Evolutionary conservation across 768 basidiomycete species (phyloP).

Genomic region (Harrya chromipes): DNA sequence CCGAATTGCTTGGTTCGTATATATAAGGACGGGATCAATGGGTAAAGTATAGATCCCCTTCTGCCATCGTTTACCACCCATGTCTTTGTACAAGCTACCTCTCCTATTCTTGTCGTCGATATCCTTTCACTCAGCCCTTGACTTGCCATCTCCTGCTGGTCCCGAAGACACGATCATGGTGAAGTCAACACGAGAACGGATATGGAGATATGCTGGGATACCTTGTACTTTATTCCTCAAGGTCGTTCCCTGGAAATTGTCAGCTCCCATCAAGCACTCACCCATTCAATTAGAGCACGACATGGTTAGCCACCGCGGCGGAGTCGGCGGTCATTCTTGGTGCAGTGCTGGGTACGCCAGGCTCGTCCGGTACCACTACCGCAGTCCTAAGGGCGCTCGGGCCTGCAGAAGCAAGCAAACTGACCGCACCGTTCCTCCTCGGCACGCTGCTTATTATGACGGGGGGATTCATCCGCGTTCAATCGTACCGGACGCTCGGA

Average conservation of each 20-base stretch:
- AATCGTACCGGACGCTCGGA: slow-evolving; percentile 19
- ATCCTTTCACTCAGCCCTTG: slow-evolving; percentile 5
- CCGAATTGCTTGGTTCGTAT: no score
- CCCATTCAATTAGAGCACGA: neutral
- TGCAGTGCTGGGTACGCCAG: neutral
- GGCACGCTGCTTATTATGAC: slow-evolving; percentile 1
- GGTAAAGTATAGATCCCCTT: no score
- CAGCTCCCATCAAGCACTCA: no score
- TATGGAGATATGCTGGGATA: slow-evolving; percentile 1
- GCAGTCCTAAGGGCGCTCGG: slow-evolving; percentile 3
- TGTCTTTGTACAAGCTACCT: slow-evolving; percentile 3
- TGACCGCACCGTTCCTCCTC: slow-evolving; percentile 3
- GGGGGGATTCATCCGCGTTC: slow-evolving; percentile 4
- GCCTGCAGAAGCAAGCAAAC: slow-evolving; percentile 1
- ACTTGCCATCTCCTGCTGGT: neutral
- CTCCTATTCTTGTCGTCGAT: slow-evolving; percentile 6
- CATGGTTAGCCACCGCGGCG: neutral
- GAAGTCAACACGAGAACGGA: neutral
- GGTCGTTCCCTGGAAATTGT: no score
- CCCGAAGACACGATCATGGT: slow-evolving; percentile 6
- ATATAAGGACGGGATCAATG: no score
- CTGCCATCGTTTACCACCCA: no score
- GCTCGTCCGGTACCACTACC: neutral
- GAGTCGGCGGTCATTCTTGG: slow-evolving; percentile 3
- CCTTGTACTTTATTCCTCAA: neutral